Percentiles rank a stretch among this genome's conserved stretches.
These are phyloP conservation scores for Flaveria trinervia DNA, from an alignment of 129 eudicot species.

Conservation along the genomic window DNA sequence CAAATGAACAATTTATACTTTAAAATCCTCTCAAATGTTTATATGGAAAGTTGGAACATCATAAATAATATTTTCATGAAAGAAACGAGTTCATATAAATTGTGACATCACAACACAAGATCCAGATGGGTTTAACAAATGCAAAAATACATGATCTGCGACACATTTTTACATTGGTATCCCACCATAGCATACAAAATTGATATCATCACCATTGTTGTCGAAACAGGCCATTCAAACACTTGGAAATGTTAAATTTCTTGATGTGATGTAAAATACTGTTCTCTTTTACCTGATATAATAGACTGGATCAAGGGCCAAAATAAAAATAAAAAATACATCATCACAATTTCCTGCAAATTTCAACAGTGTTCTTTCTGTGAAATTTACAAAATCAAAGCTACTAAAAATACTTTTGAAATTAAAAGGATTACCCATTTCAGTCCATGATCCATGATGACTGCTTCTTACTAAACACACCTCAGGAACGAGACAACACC, in stretches of 20 bases:
- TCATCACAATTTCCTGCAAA: slow-evolving; percentile 26
- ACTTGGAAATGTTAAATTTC: background rate
- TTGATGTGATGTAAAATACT: slow-evolving; percentile 22
- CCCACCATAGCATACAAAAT: background rate
- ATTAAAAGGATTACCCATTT: slow-evolving; percentile 1
- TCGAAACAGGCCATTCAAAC: background rate
- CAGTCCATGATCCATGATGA: background rate
- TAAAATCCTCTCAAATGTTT: background rate
- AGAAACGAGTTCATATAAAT: background rate
- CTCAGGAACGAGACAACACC: slow-evolving; percentile 66
- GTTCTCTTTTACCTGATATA: background rate
- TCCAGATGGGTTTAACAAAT: background rate
- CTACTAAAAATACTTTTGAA: background rate
- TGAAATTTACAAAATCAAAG: background rate
- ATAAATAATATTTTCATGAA: background rate
- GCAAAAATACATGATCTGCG: background rate
- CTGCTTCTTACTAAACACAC: background rate
- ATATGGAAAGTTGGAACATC: background rate
- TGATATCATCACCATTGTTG: too few species aligned
- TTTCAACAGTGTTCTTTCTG: background rate
- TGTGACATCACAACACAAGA: too few species aligned
- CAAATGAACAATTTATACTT: background rate
- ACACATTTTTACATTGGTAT: background rate
- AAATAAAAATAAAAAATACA: background rate
- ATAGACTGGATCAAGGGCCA: slow-evolving; percentile 9